These are phyloP conservation scores for Pleurotus eryngii DNA, from an alignment of 768 basidiomycete species.

Conservation along the genomic window DNA sequence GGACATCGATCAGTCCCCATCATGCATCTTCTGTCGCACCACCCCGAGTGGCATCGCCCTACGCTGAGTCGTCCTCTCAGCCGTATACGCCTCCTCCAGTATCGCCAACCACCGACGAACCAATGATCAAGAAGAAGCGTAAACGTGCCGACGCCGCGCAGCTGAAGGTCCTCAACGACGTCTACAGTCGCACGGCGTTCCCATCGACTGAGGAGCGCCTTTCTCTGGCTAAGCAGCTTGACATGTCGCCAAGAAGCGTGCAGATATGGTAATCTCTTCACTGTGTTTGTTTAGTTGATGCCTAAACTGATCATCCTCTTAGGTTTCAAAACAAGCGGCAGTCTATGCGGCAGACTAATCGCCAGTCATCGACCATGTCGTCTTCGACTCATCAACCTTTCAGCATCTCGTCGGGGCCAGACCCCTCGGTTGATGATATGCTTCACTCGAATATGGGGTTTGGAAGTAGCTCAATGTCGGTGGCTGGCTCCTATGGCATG, in stretches of 20 bases:
- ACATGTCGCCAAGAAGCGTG: slow-evolving; percentile 82
- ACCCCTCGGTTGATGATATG: slow-evolving; percentile 37
- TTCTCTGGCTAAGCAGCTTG: slow-evolving; percentile 68
- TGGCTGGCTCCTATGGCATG: slow-evolving; percentile 31
- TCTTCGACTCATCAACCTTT: slow-evolving; percentile 48
- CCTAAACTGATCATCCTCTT: slow-evolving; percentile 20
- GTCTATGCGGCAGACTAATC: slow-evolving; percentile 75
- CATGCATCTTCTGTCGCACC: slow-evolving; percentile 16
- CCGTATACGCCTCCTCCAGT: slow-evolving; percentile 53
- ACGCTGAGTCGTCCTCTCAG: slow-evolving; percentile 37
- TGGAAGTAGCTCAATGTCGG: slow-evolving; percentile 26
- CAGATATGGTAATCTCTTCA: slow-evolving; percentile 69
- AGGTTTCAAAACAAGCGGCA: slow-evolving; percentile 91
- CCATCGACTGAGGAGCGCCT: slow-evolving; percentile 86
- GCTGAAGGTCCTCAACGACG: slow-evolving; percentile 77
- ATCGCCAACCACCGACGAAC: slow-evolving; percentile 53
- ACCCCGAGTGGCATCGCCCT: slow-evolving; percentile 37
- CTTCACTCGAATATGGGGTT: slow-evolving; percentile 28
- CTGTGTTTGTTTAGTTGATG: slow-evolving; percentile 11
- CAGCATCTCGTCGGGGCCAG: slow-evolving; percentile 35
- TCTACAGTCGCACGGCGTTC: slow-evolving; percentile 78
- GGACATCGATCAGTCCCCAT: slow-evolving; percentile 26
- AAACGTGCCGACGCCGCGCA: slow-evolving; percentile 82
- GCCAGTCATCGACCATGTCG: slow-evolving; percentile 50
- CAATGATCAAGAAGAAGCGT: slow-evolving; percentile 84